Base-by-base conservation (phyloP, 345 rosid species). In the Brassica napus region DNA sequence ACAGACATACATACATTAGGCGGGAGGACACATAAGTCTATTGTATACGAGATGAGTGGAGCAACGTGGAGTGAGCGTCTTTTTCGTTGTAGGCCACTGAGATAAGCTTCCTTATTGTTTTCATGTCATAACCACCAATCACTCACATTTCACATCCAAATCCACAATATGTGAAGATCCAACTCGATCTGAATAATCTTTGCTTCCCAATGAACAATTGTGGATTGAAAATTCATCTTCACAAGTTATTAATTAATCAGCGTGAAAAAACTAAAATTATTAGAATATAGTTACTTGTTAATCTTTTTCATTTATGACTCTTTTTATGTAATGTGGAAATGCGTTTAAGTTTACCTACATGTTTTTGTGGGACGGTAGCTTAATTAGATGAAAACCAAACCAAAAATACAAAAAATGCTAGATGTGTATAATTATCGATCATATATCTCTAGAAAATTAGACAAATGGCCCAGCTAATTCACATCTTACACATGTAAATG, bases 41-140 rank as follows among this genome's bases (percentile, higher is more conserved):
- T 31, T 24, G 18, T 47, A 37, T 35, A 26, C 10, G 14, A 34
- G 47, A 79, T 52, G 71, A 69, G 71, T 74, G 82, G 82, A 69
- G 24, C 79, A 79, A 62, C 6, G 61, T 54, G 30, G 55, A 49
- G 34, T 37, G 67, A 54, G 28, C 52, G 79, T 79, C 75, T 62
- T 74, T 73, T 5, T 74, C 79, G 4, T 61, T 15, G 62, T 61
- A 67, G 59, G 34, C 74, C 75, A 79, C 66, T 68, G 0, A 68
- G 79, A 79, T 79, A 74, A 79, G 79, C 82, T 62, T 62, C 75
- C 65, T 74, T 59, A 4, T 24, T 74, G 66, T 62, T 69, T 75
- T 63, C 0, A 74, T 79, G 71, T 74, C 64, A 35, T 32, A 73
- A 21, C 82, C 63, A 79, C 82, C 75, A 79, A 15, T 79, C 79